Base-by-base conservation (phyloP, 352 stramenopile species). In the Globisporangium irregulare region DNA sequence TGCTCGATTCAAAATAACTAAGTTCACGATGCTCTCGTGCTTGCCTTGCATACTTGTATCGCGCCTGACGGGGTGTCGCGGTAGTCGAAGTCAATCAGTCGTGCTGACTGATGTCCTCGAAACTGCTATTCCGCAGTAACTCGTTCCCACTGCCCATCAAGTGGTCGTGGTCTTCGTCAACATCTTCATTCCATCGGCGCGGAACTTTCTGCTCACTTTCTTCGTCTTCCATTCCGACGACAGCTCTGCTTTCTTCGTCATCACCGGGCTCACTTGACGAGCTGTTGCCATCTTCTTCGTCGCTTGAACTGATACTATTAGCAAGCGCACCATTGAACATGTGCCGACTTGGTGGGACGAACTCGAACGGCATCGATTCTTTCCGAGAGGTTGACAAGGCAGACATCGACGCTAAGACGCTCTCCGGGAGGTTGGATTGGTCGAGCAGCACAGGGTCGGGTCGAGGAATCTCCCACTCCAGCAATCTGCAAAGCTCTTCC, bases 121-220 rank as follows among this genome's bases (percentile, higher is more conserved):
- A 86, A 57, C 77, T 86, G 65, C 75, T 80, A 63, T 76, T 79
- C 36, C 78, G 75, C 61, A 93, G 63, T 55, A 93, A 75, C 48
- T 93, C 85, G 62, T 89, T 91, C 34, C 85, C 83, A 61, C 83
- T 92, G 36, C 82, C 83, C 81, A 93, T 88, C 32, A 92, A 67
- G 62, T 89, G 82, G 59, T 92, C 86, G 68, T 90, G 80, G 15
- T 90, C 78, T 12, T 87, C 79, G 32, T 82, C 81, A 48, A 60
- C 50, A 18, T 88, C 64, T 10, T 73, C 60, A 78, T 76, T 9
- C 77, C 77, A 59, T 80, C 80, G 46, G 56, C 69, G 32, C 67
- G 57, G 5, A 65, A 60, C 53, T 58, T 68, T 73, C 70, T 58
- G 57, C 43, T 76, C 69, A 22, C 70, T 67, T 22, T 77, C 73